Evolutionary conservation across 495 filamentous ascomycete species (phyloP), one percentile per base, ranked within the genome.

Genomic region (Oleoguttula mirabilis): DNA sequence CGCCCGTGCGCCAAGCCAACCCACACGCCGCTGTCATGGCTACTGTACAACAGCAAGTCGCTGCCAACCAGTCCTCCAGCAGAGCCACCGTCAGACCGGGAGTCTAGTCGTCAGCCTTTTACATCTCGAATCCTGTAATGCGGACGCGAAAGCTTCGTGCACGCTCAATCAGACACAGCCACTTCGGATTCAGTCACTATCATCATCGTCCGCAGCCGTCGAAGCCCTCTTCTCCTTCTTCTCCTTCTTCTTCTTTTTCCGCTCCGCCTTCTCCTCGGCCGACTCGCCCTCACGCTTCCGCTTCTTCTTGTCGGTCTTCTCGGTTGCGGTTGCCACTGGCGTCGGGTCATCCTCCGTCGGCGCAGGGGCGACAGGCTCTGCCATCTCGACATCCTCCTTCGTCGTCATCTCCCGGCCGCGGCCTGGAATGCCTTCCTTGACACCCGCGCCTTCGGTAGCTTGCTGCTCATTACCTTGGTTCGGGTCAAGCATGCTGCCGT

Each of bases 361-460:
- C 11, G 36, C 51, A 3, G 64, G 43, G 34, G 60, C 42, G 16
- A 58, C 45, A 15, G 67, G 49, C 15, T 66, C 60, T 3, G 65
- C 54, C 32, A 57, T 46, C 8, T 56, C 43, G 32, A 63, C 56
- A 6, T 72, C 67, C 15, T 61, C 54, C 41, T 59, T 60, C 12
- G 55, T 31, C 14, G 60, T 55, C 21, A 59, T 63, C 45, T 71
- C 67, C 61, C 34, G 67, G 42, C 27, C 43, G 35, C 2, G 40
- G n/a, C 45, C 49, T 2, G 49, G 45, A 5, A 43, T 40, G 10
- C 45, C 45, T 22, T 52, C 49, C 37, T 52, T 47, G 6, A 52
- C 45, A 19, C 51, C 43, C n/a, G 45, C 40, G 16, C 45, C 48
- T 10, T 43, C 50, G 16, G 23, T 21, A 1, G 37, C 50, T 37